These are phyloP conservation scores for Aureobasidium namibiae DNA, from an alignment of 2,329 filamentous ascomycete species.

Conservation along the genomic window DNA sequence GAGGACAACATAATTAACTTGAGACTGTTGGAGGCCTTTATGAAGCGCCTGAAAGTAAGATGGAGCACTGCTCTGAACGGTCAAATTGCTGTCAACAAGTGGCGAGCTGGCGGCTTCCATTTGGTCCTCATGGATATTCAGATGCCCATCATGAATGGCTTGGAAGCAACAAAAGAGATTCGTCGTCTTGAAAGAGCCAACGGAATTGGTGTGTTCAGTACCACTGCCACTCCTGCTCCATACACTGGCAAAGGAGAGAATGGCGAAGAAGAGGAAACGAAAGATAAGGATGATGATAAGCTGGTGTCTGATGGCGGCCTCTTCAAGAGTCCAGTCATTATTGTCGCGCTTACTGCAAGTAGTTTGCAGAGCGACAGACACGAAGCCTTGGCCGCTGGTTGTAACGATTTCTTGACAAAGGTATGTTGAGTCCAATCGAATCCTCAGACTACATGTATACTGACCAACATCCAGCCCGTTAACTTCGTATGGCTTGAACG, in stretches of 20 bases:
- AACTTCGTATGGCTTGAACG: conserved; percentile 96
- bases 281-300: conserved; percentile 55
- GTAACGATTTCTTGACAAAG: conserved; percentile 96
- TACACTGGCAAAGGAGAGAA: conserved; percentile 30
- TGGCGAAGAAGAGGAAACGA: conserved; percentile 30
- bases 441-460: background rate
- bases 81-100: conserved; percentile 84
- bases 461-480: conserved; percentile 54
- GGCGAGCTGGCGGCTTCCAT: conserved; percentile 87
- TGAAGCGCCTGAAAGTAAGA: conserved; percentile 88
- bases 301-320: conserved; percentile 55
- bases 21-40: conserved; percentile 85
- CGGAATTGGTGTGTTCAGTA: conserved; percentile 79
- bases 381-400: conserved; percentile 87
- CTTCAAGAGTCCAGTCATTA: conserved; percentile 96
- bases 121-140: conserved; percentile 98
- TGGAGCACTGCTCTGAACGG: conserved; percentile 98
- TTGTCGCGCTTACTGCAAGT: conserved; percentile 90
- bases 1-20: conserved; percentile 99
- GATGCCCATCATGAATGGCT: conserved; percentile 88
- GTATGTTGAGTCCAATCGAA: background rate
- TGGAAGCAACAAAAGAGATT: conserved; percentile 94
- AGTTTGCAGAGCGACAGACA: conserved; percentile 92
- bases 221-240: conserved; percentile 17
- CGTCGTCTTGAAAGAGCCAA: conserved; percentile 82